Evolutionary conservation across 306 rosid genomes (phyloP).

Genomic region (Luffa aegyptiaca): DNA sequence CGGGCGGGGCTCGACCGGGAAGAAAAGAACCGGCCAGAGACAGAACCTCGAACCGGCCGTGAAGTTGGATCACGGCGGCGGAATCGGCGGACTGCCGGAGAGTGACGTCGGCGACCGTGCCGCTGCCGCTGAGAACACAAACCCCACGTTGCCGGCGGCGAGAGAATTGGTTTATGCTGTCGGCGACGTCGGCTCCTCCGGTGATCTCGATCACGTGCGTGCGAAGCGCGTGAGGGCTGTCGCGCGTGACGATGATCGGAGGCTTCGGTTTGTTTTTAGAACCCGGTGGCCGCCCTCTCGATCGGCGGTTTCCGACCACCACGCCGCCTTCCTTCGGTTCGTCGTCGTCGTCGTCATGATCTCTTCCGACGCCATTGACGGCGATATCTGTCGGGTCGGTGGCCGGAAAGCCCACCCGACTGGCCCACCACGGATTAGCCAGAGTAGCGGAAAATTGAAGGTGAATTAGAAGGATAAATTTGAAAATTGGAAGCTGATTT

Average conservation of each 20-base stretch:
- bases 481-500: background rate
- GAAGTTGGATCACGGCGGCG: background rate
- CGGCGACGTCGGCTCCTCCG: conserved; percentile 1
- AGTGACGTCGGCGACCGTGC: background rate
- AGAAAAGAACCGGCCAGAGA: background rate
- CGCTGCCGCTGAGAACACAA: background rate
- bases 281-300: background rate
- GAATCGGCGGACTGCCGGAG: background rate
- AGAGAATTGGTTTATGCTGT: background rate
- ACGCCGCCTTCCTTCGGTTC: background rate
- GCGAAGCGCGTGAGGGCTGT: background rate
- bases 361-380: background rate
- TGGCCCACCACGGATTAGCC: background rate
- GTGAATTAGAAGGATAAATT: background rate
- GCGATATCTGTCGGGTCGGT: background rate
- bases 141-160: background rate
- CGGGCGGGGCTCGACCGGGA: background rate
- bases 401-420: background rate
- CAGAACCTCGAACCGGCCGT: background rate
- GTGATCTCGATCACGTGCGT: background rate
- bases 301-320: background rate
- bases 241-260: background rate
- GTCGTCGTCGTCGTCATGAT: background rate
- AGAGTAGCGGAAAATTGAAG: background rate
- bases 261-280: background rate